Evolutionary conservation across 768 basidiomycete genomes (phyloP).

Genomic region (Lactarius quietus): DNA sequence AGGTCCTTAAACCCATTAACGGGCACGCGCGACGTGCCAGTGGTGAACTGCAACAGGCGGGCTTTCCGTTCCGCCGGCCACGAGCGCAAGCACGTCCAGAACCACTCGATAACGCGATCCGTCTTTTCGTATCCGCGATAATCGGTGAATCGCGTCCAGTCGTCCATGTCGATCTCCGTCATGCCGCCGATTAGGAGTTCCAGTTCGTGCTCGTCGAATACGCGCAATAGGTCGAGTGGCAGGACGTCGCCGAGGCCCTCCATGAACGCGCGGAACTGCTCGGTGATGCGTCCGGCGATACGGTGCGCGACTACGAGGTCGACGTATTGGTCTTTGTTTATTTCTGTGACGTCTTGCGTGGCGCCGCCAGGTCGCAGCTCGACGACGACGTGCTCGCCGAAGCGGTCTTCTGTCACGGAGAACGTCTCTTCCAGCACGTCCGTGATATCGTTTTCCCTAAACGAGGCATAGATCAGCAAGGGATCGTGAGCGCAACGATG

Average conservation of each 20-base stretch:
- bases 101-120: slow-evolving; percentile 90
- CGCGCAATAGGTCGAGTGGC: slow-evolving; percentile 77
- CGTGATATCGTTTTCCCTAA: slow-evolving; percentile 77
- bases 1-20: slow-evolving; percentile 95
- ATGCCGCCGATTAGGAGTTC: slow-evolving; percentile 91
- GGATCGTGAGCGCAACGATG: neutral
- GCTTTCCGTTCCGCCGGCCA: slow-evolving; percentile 91
- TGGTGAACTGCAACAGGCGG: slow-evolving; percentile 84
- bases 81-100: slow-evolving; percentile 88
- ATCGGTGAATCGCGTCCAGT: slow-evolving; percentile 93
- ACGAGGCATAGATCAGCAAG: slow-evolving; percentile 8
- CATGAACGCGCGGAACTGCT: slow-evolving; percentile 84
- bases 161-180: slow-evolving; percentile 55
- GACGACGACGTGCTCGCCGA: slow-evolving; percentile 65
- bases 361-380: slow-evolving; percentile 64
- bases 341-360: slow-evolving; percentile 60
- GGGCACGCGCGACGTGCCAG: slow-evolving; percentile 78
- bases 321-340: slow-evolving; percentile 77
- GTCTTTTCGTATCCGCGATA: slow-evolving; percentile 85
- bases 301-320: slow-evolving; percentile 78
- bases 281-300: slow-evolving; percentile 74
- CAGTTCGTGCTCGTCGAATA: slow-evolving; percentile 89
- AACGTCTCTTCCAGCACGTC: slow-evolving; percentile 73
- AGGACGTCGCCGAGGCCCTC: slow-evolving; percentile 81
- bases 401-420: slow-evolving; percentile 66